Evolutionary conservation across 2,329 filamentous ascomycete genomes (phyloP).

Genomic region (Aureobasidium sp.): DNA sequence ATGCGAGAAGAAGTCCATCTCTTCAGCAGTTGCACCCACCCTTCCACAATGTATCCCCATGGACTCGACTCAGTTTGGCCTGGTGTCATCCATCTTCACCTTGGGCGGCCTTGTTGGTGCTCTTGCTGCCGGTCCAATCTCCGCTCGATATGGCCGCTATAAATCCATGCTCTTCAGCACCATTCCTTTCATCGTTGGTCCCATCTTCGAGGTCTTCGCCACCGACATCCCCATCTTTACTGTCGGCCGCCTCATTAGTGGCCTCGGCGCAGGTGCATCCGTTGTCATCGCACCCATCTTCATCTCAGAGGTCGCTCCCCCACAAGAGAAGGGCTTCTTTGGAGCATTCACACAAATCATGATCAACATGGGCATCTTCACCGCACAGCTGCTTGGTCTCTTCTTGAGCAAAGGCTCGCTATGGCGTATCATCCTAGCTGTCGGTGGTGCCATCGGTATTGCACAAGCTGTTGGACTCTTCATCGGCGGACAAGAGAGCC

Average conservation of each 20-base stretch:
- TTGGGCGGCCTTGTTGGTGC: conserved; percentile 82
- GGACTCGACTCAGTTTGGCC: conserved; percentile 71
- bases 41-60: conserved; percentile 81
- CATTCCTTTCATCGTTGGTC: conserved; percentile 68
- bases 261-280: conserved; percentile 76
- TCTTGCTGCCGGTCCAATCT: conserved; percentile 69
- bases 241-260: conserved; percentile 70
- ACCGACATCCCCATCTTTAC: conserved; percentile 60
- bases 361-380: conserved; percentile 78
- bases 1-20: conserved; percentile 59
- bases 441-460: conserved; percentile 61
- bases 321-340: conserved; percentile 57
- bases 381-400: conserved; percentile 76
- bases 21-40: not conserved
- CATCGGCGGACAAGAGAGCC: conserved; percentile 71
- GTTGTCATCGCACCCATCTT: conserved; percentile 93
- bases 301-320: conserved; percentile 84
- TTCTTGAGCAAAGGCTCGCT: conserved; percentile 72
- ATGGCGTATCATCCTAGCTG: conserved; percentile 78
- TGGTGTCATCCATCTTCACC: conserved; percentile 85
- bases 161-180: conserved; percentile 71
- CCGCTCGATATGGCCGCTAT: conserved; percentile 68
- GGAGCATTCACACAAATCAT: conserved; percentile 81
- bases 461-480: conserved; percentile 64
- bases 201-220: conserved; percentile 66